phyloP scores from a whole-genome alignment of 176 grass and related monocot species.

The Triticum monococcum region DNA sequence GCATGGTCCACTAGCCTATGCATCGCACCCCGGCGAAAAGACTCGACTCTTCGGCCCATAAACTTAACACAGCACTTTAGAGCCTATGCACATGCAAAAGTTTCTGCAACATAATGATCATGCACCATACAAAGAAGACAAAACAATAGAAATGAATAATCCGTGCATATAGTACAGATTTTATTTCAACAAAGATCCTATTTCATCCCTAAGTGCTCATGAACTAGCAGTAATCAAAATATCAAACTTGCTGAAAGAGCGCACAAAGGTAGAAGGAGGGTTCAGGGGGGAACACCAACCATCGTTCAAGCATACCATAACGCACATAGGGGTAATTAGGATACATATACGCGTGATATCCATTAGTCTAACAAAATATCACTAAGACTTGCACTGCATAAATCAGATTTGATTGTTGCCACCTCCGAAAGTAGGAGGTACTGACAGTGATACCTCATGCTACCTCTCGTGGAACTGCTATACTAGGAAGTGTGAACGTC shows the following conservation, averaged over 20 bases:
- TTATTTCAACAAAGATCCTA: neutral
- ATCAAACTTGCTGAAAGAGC: neutral
- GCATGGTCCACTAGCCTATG: neutral
- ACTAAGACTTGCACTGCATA: neutral
- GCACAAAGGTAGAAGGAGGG: neutral
- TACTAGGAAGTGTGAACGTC: neutral
- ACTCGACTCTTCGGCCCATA: neutral
- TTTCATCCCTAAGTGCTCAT: neutral
- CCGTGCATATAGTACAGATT: neutral
- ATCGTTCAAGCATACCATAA: neutral
- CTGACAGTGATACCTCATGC: neutral
- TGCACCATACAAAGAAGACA: neutral
- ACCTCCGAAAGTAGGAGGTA: neutral
- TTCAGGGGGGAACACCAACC: neutral
- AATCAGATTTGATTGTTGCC: neutral
- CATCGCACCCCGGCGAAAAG: neutral
- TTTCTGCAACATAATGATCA: neutral
- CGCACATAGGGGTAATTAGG: neutral
- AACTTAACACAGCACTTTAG: neutral
- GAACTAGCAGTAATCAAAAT: neutral
- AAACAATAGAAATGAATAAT: neutral
- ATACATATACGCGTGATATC: neutral
- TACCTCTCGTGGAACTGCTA: conserved; percentile 8
- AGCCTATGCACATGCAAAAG: neutral
- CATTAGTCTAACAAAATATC: neutral